Evolutionary conservation across 768 basidiomycete genomes (phyloP).

Genomic region (Leccinum broughii): DNA sequence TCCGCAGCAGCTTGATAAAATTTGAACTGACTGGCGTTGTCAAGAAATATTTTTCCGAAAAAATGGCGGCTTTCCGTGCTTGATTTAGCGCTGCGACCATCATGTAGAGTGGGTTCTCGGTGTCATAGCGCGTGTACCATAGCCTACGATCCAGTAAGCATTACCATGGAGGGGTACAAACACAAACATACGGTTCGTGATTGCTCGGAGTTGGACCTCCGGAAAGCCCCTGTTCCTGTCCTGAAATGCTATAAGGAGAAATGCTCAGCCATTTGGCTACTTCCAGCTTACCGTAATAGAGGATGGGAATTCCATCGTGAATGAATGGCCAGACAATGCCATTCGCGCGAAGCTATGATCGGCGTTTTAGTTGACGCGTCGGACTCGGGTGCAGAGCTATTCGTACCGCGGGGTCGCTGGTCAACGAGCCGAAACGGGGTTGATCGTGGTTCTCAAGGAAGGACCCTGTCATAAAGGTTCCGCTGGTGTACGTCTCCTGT

Average conservation of each 20-base stretch:
- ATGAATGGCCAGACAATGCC: slow-evolving; percentile 52
- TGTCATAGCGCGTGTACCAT: slow-evolving; percentile 58
- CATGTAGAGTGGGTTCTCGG: slow-evolving; percentile 48
- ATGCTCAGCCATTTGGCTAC: neutral
- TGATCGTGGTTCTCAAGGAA: slow-evolving; percentile 61
- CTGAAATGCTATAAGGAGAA: slow-evolving; percentile 19
- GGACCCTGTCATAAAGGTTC: slow-evolving; percentile 42
- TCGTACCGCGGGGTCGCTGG: slow-evolving; percentile 43
- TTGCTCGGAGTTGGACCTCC: slow-evolving; percentile 48
- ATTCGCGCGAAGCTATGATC: slow-evolving; percentile 41
- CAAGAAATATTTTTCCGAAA: slow-evolving; percentile 43
- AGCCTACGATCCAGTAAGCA: slow-evolving; percentile 40
- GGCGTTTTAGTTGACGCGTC: neutral
- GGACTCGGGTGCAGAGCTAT: no score
- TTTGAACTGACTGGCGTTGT: slow-evolving; percentile 42
- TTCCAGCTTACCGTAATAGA: slow-evolving; percentile 44
- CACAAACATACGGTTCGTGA: slow-evolving; percentile 46
- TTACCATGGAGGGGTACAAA: neutral
- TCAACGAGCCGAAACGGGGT: slow-evolving; percentile 46
- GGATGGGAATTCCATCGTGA: slow-evolving; percentile 50
- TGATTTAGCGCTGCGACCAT: slow-evolving; percentile 52
- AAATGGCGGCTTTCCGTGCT: slow-evolving; percentile 52
- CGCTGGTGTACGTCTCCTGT: slow-evolving; percentile 41
- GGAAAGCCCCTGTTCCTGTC: slow-evolving; percentile 51
- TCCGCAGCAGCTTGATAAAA: neutral